Percentiles rank a stretch among this genome's conserved stretches.
These are phyloP conservation scores for Globisporangium emineosum DNA, from an alignment of 352 stramenopile species.

Conservation along the genomic window DNA sequence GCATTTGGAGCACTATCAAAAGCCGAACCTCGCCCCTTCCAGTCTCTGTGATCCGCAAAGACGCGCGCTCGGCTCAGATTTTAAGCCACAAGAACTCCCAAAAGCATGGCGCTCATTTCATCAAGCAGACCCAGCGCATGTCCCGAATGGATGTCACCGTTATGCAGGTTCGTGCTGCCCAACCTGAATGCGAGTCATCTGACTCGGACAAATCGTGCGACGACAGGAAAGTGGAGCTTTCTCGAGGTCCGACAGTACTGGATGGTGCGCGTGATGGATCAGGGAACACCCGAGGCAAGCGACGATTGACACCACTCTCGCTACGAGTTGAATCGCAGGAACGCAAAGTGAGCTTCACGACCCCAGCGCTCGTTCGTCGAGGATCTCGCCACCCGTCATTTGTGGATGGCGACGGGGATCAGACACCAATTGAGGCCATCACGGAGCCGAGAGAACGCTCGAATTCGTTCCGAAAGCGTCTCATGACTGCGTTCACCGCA, in stretches of 20 bases:
- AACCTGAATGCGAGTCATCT: background rate
- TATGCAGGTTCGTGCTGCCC: background rate
- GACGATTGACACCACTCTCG: background rate
- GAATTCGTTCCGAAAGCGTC: conserved; percentile 23
- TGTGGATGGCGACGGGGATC: background rate
- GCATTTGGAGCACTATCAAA: conserved; percentile 8
- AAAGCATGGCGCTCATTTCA: conserved; percentile 63
- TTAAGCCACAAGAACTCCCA: conserved; percentile 74
- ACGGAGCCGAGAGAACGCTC: conserved; percentile 1
- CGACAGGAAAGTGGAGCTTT: conserved; percentile 1
- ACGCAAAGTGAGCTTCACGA: conserved; percentile 1
- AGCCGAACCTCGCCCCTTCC: conserved; percentile 50
- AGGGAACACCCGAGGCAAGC: background rate
- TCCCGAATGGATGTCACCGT: conserved; percentile 36
- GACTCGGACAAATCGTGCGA: conserved; percentile 4
- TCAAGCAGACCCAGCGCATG: conserved; percentile 69
- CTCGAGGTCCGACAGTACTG: background rate
- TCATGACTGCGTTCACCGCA: conserved; percentile 1
- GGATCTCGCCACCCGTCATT: conserved; percentile 1
- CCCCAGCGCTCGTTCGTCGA: background rate
- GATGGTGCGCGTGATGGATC: background rate
- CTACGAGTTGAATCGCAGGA: background rate
- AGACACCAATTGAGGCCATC: background rate
- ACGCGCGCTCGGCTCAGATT: conserved; percentile 56
- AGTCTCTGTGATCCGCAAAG: conserved; percentile 65